Evolutionary conservation across 2,329 filamentous ascomycete species (phyloP).

Genomic region (Biscogniauxia sp.): DNA sequence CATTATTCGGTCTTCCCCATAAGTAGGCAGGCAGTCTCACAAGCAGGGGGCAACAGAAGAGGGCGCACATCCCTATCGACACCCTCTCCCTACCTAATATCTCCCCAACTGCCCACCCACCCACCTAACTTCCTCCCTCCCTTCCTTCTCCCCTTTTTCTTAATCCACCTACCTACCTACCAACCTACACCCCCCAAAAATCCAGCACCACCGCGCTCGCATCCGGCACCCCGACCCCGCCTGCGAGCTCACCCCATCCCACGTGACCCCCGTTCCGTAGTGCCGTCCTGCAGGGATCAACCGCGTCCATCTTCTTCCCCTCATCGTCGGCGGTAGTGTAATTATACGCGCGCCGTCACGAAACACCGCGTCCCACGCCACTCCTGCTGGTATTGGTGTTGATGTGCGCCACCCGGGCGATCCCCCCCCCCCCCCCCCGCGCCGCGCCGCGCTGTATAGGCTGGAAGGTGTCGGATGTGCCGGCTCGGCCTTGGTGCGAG

Average conservation of each 20-base stretch:
- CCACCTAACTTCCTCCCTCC: neutral
- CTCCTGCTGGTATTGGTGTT: no score
- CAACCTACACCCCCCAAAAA: slow-evolving; percentile 23
- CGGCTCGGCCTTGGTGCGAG: slow-evolving; percentile 59
- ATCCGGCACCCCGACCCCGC: slow-evolving; percentile 41
- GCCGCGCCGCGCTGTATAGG: slow-evolving; percentile 54
- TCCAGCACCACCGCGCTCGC: slow-evolving; percentile 41
- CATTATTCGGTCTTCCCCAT: no score
- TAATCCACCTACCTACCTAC: neutral
- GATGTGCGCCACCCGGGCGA: no score
- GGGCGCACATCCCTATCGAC: no score
- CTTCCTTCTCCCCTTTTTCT: neutral
- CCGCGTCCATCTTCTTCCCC: no score
- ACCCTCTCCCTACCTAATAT: neutral
- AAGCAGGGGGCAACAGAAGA: no score
- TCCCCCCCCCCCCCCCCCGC: slow-evolving; percentile 28
- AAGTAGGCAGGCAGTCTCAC: no score
- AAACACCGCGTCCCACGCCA: slow-evolving; percentile 50
- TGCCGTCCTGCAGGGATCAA: slow-evolving; percentile 31
- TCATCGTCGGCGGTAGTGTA: slow-evolving; percentile 38
- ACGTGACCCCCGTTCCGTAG: slow-evolving; percentile 52
- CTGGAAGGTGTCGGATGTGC: slow-evolving; percentile 62
- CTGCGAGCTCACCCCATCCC: slow-evolving; percentile 61
- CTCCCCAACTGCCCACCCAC: neutral
- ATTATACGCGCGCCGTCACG: slow-evolving; percentile 61